Conservation (phyloP, 1,284 basidiomycete genomes). For the Ceratobasidium sp. region DNA sequence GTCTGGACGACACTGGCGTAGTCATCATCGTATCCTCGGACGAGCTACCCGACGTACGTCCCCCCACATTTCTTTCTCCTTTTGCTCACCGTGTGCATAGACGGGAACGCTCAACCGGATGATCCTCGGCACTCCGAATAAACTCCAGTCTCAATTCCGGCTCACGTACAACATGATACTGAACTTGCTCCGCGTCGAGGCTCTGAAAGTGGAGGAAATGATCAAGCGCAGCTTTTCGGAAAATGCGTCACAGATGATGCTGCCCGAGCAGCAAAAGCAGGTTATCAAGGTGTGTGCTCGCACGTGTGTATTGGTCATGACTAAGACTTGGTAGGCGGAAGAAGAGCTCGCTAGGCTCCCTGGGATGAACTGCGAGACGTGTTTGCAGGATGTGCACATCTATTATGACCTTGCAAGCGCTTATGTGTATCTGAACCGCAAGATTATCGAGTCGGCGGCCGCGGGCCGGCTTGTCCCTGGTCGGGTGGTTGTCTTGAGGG, state of each 20-base stretch:
- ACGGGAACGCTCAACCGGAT: slow-evolving; percentile 79
- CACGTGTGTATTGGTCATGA: background rate
- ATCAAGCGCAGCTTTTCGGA: slow-evolving; percentile 99
- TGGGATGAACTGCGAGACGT: slow-evolving; percentile 73
- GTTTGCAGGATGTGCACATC: slow-evolving; percentile 70
- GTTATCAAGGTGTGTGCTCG: slow-evolving; percentile 70
- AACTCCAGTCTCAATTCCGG: slow-evolving; percentile 96
- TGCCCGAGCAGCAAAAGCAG: slow-evolving; percentile 92
- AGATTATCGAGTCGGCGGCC: slow-evolving; percentile 73
- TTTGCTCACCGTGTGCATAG: slow-evolving; percentile 52
- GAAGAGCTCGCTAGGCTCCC: slow-evolving; percentile 69
- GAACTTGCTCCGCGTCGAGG: slow-evolving; percentile 95
- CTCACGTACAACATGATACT: slow-evolving; percentile 99
- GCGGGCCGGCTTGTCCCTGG: slow-evolving; percentile 74
- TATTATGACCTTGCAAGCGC: slow-evolving; percentile 81
- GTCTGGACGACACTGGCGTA: slow-evolving; percentile 93
- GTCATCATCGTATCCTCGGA: slow-evolving; percentile 91
- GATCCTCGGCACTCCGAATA: slow-evolving; percentile 92
- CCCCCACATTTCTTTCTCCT: background rate
- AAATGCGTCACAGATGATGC: slow-evolving; percentile 89
- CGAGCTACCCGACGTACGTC: slow-evolving; percentile 80
- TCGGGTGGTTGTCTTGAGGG: slow-evolving; percentile 82
- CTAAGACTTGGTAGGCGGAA: slow-evolving; percentile 65
- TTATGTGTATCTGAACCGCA: slow-evolving; percentile 70
- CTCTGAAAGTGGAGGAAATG: slow-evolving; percentile 98